Base-by-base conservation (phyloP, 108 stramenopile genomes). In the Schizochytrium sp. region DNA sequence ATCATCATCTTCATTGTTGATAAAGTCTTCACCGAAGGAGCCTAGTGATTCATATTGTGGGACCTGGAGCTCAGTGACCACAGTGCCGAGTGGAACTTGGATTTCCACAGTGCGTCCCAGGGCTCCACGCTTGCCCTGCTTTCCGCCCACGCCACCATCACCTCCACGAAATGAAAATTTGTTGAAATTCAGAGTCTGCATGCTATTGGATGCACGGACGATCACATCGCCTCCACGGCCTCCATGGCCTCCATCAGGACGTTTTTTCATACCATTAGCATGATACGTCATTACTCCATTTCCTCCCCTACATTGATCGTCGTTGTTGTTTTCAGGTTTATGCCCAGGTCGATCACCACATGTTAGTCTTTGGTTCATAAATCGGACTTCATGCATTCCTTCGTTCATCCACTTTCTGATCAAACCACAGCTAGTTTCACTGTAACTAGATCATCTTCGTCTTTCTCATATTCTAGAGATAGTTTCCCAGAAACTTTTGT, bases 151-250 rank as follows among this genome's bases (percentile, higher is more conserved):
- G 4, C 42, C 61, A 64, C 88, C 88, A 10, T 40, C 2, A 12
- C 45, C 88, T 10, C 88, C 88, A 3, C 3, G 4, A 49, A 5
- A 64, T 10, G 46, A n/a, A 8, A 28, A 17, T 50, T 49, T 83
- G 50, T 49, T 49, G 15, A 83, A 55, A 38, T 49, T 55, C 38
- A 83, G 76, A n/a, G 76, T 83, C 76, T 83, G 76, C 47, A 83
- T 55, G 47, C 28, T 5, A 5, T 83, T 10, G 17, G 76, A 19
- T 2, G 76, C 5, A 10, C 76, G 76, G 17, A 88, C 19, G 88
- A 88, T 12, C 58, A 88, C 88, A 44, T 88, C 88, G 12, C 88
- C 88, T 60, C 88, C 88, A 8, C 45, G 13, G 17, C 88, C 88
- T 46, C 88, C 88, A 4, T n/a, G 28, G 61, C 88, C 88, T 44